A percentile compares a stretch with the other conserved stretches of the same genome.
Evolutionary conservation across 441 rosid genomes (phyloP).

Genomic region (Euphorbia corollata): DNA sequence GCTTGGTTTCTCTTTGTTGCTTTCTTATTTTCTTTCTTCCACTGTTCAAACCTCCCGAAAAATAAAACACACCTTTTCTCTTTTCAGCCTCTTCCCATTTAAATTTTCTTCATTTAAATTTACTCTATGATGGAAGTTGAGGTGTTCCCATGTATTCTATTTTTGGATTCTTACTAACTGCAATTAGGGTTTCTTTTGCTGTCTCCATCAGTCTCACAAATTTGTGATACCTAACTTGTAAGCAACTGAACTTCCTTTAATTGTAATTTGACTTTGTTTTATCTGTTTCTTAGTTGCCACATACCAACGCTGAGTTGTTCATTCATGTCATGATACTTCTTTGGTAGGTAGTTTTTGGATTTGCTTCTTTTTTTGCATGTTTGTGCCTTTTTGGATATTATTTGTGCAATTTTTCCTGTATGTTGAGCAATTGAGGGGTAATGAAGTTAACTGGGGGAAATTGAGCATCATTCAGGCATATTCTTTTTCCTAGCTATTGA

Average conservation of each 20-base stretch:
- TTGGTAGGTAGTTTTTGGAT: neutral
- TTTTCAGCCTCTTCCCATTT: neutral
- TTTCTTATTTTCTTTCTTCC: slow-evolving; percentile 2
- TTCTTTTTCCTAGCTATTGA: neutral
- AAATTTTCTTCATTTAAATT: neutral
- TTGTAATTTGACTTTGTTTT: neutral
- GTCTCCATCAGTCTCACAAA: neutral
- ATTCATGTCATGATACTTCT: too few species aligned
- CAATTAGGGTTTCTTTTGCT: slow-evolving; percentile 4
- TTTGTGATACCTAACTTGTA: neutral
- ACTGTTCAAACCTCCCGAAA: slow-evolving; percentile 4
- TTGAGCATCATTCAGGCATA: neutral
- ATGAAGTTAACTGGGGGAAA: neutral
- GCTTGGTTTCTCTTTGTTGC: neutral
- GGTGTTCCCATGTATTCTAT: neutral
- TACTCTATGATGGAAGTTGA: neutral
- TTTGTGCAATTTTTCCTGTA: neutral
- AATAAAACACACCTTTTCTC: neutral
- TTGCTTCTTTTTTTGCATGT: neutral
- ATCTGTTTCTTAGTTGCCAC: neutral
- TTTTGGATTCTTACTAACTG: neutral
- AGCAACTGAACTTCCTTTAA: neutral
- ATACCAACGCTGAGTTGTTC: too few species aligned
- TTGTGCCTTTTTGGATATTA: too few species aligned
- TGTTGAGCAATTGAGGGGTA: neutral